Conservation (phyloP, 306 rosid genomes). For the Corylus avellana region DNA sequence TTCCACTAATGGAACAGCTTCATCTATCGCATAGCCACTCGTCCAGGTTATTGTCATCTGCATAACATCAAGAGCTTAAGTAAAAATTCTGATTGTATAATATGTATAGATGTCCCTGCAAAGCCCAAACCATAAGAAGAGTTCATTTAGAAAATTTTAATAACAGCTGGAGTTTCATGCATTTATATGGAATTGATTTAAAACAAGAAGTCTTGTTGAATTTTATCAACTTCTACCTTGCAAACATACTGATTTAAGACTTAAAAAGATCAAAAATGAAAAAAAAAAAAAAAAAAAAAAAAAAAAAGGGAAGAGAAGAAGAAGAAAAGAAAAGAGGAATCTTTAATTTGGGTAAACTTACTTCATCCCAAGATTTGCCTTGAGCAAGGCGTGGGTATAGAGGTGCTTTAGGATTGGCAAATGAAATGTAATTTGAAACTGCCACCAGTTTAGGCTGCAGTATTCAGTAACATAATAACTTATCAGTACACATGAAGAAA, state of each 20-base stretch:
- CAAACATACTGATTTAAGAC: not conserved
- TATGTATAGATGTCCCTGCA: not conserved
- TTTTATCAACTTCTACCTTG: not conserved
- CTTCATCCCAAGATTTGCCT: constrained; percentile 91
- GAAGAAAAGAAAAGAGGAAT: constrained; percentile 6
- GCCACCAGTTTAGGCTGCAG: constrained; percentile 78
- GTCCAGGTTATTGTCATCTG: constrained; percentile 97
- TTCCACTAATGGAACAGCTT: constrained; percentile 69
- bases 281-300: not conserved
- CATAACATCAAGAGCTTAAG: constrained; percentile 20
- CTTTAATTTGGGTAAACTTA: constrained; percentile 36
- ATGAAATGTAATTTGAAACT: constrained; percentile 63
- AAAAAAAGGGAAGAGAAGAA: too few species aligned
- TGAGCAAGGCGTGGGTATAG: constrained; percentile 88
- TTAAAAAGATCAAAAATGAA: not conserved
- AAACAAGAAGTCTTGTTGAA: not conserved
- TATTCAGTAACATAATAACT: constrained; percentile 15
- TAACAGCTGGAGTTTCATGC: not conserved
- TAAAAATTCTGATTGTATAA: not conserved
- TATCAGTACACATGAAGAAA: constrained; percentile 27
- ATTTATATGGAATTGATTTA: not conserved
- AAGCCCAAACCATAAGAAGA: not conserved
- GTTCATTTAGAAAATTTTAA: not conserved
- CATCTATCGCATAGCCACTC: constrained; percentile 70
- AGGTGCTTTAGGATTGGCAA: constrained; percentile 84